A percentile compares a stretch with the other conserved stretches of the same genome.
These are phyloP conservation scores for maize (Zea mays) DNA, from an alignment of 176 grass and related monocot species.

Conservation along the genomic window DNA sequence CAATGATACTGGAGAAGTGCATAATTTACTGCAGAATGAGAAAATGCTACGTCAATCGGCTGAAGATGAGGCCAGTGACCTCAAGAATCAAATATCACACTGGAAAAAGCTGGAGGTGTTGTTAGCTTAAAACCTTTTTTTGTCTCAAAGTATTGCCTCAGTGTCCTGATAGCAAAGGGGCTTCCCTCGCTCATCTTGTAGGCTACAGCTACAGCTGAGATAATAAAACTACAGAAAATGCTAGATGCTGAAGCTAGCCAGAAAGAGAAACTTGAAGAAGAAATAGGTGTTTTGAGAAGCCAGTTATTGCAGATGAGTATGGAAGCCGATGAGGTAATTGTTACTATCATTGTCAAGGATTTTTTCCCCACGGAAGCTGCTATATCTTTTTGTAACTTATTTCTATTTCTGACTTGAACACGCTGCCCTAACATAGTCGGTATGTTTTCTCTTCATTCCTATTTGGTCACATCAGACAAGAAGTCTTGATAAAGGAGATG, in stretches of 20 bases:
- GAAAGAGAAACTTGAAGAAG: conserved; percentile 93
- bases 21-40: conserved; percentile 77
- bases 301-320: conserved; percentile 88
- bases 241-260: conserved; percentile 77
- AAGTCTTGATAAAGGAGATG: conserved; percentile 85
- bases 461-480: conserved; percentile 62
- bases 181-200: conserved; percentile 34
- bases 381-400: not conserved
- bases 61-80: conserved; percentile 75
- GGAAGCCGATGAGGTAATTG: conserved; percentile 88
- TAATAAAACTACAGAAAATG: conserved; percentile 72
- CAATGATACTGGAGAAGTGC: conserved; percentile 53
- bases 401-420: conserved; percentile 31
- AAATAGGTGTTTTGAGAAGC: conserved; percentile 75
- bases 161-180: conserved; percentile 16
- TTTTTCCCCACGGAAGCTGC: not conserved
- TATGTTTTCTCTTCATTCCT: conserved; percentile 28
- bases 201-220: conserved; percentile 78
- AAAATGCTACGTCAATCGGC: conserved; percentile 63
- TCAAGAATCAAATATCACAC: conserved; percentile 85
- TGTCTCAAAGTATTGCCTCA: conserved; percentile 18
- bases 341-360: conserved; percentile 11
- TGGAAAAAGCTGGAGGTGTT: conserved; percentile 97
- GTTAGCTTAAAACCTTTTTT: conserved; percentile 22
- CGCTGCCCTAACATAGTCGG: conserved; percentile 16